Conservation (phyloP, 768 basidiomycete genomes). For the Phylloporus arenicola region DNA sequence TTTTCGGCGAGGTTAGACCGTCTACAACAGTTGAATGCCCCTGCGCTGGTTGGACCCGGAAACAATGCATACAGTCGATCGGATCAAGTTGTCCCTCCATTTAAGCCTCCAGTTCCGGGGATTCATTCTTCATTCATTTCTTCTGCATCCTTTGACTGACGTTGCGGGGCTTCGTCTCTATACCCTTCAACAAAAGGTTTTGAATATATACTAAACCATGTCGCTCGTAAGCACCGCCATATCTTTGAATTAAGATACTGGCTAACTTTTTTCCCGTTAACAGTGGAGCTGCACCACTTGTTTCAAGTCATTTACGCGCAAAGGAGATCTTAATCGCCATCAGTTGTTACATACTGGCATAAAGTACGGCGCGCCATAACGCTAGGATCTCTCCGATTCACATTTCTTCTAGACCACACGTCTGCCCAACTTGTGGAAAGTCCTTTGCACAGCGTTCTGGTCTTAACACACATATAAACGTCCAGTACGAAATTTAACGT, state of each 20-base stretch:
- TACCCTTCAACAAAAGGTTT: slow-evolving; percentile 16
- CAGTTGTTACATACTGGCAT: slow-evolving; percentile 42
- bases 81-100: slow-evolving; percentile 10
- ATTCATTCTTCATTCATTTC: slow-evolving; percentile 4
- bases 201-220: slow-evolving; percentile 12
- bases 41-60: background rate
- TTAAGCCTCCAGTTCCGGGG: slow-evolving; percentile 14
- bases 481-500: slow-evolving; percentile 46
- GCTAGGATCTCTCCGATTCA: background rate
- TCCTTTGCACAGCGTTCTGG: slow-evolving; percentile 55
- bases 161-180: slow-evolving; percentile 45
- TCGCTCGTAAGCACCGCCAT: slow-evolving; percentile 15
- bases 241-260: background rate
- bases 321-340: slow-evolving; percentile 60
- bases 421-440: slow-evolving; percentile 49
- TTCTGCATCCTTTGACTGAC: slow-evolving; percentile 23
- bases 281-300: slow-evolving; percentile 43
- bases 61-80: slow-evolving; percentile 22
- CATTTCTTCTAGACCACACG: slow-evolving; percentile 39
- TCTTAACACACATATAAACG: slow-evolving; percentile 58
- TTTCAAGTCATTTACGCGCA: slow-evolving; percentile 46
- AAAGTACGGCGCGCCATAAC: slow-evolving; percentile 35
- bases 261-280: background rate
- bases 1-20: slow-evolving; percentile 8
- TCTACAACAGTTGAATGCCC: slow-evolving; percentile 1